Base-by-base conservation (phyloP, 352 stramenopile genomes). In the Globisporangium uncinulatum region DNA sequence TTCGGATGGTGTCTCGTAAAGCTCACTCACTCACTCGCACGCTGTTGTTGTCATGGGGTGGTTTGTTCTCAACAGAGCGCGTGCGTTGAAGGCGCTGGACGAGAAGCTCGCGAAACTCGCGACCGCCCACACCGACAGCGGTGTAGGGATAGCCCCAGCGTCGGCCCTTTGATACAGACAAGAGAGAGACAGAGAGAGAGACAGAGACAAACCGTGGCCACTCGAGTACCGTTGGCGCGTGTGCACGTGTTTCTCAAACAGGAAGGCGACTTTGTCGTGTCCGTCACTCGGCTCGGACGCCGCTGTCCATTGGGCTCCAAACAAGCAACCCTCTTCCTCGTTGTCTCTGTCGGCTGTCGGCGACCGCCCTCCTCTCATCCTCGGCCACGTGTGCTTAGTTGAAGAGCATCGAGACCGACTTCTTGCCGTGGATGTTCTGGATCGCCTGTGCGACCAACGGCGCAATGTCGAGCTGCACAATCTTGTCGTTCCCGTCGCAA, bases 401-500 rank as follows among this genome's bases (percentile, higher is more conserved):
- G 79, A 99, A 99, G 32, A 99, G 88, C 70, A 98, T 97, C 37
- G 97, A 99, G 58, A 99, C 97, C 67, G 94, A 99, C 80, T 99
- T 98, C 78, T 99, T 99, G 70, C 96, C 89, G 82, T 99, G 97
- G 73, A 99, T 99, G 77, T 99, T 99, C 76, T 97, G 97, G 69
- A 99, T 99, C n/a, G 97, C 96, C 67, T 99, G 93, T 15, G 97
- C 97, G 34, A 99, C 74, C 2, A 99, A 80, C 47, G 96, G 97
- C 29, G 95, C 97, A 29, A 99, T 98, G 65, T 97, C 97, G 19
- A 99, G 81, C 67, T 98, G 93, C 51, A 97, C 96, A 45, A 99
- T 97, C 79, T 99, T 99, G 41, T 98, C 90, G 76, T 98, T 99
- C 51, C 88, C 92, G 65, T 93, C 71, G 63, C 93, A 91, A 67